These are phyloP conservation scores for Leishmania aethiopica DNA, from an alignment of 208 protist genomes.

Conservation along the genomic window DNA sequence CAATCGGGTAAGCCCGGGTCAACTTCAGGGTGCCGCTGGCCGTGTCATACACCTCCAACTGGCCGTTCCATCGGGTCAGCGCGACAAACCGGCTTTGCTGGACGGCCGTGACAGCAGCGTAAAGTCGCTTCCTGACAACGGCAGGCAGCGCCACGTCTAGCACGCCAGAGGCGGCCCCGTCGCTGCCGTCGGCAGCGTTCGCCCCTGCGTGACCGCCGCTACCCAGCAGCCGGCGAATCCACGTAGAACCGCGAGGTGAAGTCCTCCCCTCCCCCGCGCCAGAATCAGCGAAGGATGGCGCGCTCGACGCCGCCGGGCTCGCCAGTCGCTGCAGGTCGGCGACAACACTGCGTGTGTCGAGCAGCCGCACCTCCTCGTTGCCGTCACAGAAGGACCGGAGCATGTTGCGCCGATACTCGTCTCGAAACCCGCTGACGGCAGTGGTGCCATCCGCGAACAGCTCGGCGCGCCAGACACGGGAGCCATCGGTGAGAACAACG, in stretches of 20 bases:
- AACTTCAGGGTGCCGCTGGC: slow-evolving; percentile 17
- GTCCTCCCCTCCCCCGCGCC: background rate
- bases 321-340: slow-evolving; percentile 23
- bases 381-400: slow-evolving; percentile 24
- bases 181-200: background rate
- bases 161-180: background rate
- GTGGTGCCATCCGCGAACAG: slow-evolving; percentile 52
- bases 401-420: slow-evolving; percentile 32
- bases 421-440: slow-evolving; percentile 24
- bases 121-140: slow-evolving; percentile 31
- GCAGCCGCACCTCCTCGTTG: slow-evolving; percentile 26
- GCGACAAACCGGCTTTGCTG: slow-evolving; percentile 55
- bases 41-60: slow-evolving; percentile 63
- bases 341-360: slow-evolving; percentile 27
- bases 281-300: background rate
- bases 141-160: slow-evolving; percentile 5
- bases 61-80: slow-evolving; percentile 68
- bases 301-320: background rate
- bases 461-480: slow-evolving; percentile 59
- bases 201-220: background rate
- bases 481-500: slow-evolving; percentile 66
- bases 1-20: slow-evolving; percentile 33
- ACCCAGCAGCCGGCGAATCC: slow-evolving; percentile 27
- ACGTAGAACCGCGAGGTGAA: slow-evolving; percentile 4
- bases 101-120: slow-evolving; percentile 64